Conservation (phyloP, 192 early-diverging fungal species). For the Entomortierella parvispora region DNA sequence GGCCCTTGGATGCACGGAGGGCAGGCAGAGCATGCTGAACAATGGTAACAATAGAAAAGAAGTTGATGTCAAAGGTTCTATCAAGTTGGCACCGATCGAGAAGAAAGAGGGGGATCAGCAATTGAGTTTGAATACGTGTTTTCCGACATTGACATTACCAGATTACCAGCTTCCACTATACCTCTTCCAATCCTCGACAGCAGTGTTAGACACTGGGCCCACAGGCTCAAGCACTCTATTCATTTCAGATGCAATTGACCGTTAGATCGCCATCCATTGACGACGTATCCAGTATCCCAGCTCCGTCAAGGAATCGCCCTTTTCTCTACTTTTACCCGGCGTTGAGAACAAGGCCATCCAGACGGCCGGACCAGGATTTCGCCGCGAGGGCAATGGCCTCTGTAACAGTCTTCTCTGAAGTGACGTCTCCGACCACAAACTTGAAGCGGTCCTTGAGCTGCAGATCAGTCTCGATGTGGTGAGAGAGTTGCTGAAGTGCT, state of each 20-base stretch:
- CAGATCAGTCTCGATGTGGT: slow-evolving; percentile 39
- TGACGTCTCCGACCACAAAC: slow-evolving; percentile 69
- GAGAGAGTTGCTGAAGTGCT: slow-evolving; percentile 52
- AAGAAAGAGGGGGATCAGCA: neutral
- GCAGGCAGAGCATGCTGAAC: slow-evolving; percentile 73
- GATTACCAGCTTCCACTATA: slow-evolving; percentile 45
- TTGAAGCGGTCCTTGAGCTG: slow-evolving; percentile 53
- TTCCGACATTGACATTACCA: too few relatives aligned
- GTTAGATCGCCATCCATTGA: too few relatives aligned
- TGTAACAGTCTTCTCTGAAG: slow-evolving; percentile 36
- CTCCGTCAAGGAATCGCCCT: too few relatives aligned
- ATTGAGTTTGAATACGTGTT: neutral
- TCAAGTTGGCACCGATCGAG: neutral
- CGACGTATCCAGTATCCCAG: too few relatives aligned
- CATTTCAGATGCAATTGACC: too few relatives aligned
- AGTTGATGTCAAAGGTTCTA: slow-evolving; percentile 75
- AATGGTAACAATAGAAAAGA: slow-evolving; percentile 77
- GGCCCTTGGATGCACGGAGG: slow-evolving; percentile 68
- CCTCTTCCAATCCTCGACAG: slow-evolving; percentile 68
- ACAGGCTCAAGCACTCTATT: slow-evolving; percentile 75
- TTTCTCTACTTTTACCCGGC: slow-evolving; percentile 60
- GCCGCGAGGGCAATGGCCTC: slow-evolving; percentile 53
- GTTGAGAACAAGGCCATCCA: slow-evolving; percentile 74
- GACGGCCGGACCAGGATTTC: slow-evolving; percentile 54
- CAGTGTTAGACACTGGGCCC: slow-evolving; percentile 60